Base-by-base conservation (phyloP, 768 basidiomycete species). In the Mycena capillaripes region DNA sequence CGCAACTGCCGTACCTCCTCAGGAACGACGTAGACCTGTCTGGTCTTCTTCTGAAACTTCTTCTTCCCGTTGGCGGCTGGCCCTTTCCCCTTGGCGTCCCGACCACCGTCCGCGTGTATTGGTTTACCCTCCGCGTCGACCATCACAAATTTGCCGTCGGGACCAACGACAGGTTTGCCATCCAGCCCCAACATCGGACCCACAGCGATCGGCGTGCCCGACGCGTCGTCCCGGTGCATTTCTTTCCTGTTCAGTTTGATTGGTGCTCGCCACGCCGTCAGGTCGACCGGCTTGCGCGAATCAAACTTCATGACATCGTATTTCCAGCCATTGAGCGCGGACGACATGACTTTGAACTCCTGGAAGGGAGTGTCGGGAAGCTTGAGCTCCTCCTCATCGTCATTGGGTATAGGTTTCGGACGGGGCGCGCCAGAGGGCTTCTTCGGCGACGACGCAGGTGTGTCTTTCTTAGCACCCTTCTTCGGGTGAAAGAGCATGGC, bases 251-350 rank as follows among this genome's bases (percentile, higher is more conserved):
- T 97, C 76, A 97, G 85, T 84, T 93, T 95, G 78, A 97, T 91
- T 17, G 96, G 96, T 69, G 84, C 84, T 36, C 85, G 80, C 93
- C 95, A 96, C 34, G 83, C 81, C 61, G 85, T 85, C 64, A 95
- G 86, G 78, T 96, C 94, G 66, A 95, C 83, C 19, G 87, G 84
- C 77, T 92, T 92, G 67, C 92, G 88, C 38, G 91, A 90, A 80
- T 94, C 91, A 80, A 97, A 95, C 81, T 95, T 95, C 93, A 97
- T 95, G 69, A 97, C 90, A 82, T 96, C 94, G 87, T 95, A 95
- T 79, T 93, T 95, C 94, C 95, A 96, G 30, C 93, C 94, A 79
- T 94, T 93, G 78, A 93, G 89, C 19, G 90, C 89, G 32, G 93
- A 92, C 9, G 94, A 94, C 81, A 95, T 88, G 77, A 96, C 89